These are phyloP conservation scores for Ogataea saltuana DNA, from an alignment of 805 yeast genomes.

Conservation along the genomic window DNA sequence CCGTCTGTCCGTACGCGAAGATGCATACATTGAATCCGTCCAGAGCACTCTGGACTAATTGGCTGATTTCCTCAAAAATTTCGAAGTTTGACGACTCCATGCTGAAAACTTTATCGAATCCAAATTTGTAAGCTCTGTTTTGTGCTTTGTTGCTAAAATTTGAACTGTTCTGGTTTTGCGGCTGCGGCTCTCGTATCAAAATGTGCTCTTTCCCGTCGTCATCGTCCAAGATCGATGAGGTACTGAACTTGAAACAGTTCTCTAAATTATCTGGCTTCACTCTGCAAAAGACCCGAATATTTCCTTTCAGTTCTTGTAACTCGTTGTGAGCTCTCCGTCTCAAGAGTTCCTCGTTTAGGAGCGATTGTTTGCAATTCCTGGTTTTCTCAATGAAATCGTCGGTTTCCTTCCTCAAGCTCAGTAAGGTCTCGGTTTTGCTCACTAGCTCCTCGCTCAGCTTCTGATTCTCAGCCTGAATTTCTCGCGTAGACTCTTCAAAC, in stretches of 20 bases:
- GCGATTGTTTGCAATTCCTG: slow-evolving; percentile 27
- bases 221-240: slow-evolving; percentile 18
- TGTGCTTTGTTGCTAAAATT: slow-evolving; percentile 9
- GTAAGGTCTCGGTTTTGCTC: not conserved
- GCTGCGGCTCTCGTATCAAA: slow-evolving; percentile 28
- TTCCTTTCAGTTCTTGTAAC: slow-evolving; percentile 87
- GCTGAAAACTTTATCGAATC: slow-evolving; percentile 78
- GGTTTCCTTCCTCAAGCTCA: slow-evolving; percentile 16
- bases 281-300: slow-evolving; percentile 87
- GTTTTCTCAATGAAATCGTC: slow-evolving; percentile 29
- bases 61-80: slow-evolving; percentile 82
- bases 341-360: slow-evolving; percentile 31
- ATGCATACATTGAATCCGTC: slow-evolving; percentile 93
- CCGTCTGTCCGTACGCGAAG: slow-evolving; percentile 97
- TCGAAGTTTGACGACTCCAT: slow-evolving; percentile 53
- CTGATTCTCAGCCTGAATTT: slow-evolving; percentile 12
- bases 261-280: slow-evolving; percentile 56
- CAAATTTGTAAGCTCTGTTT: slow-evolving; percentile 43
- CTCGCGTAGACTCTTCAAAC: slow-evolving; percentile 11
- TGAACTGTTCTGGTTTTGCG: slow-evolving; percentile 4
- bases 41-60: slow-evolving; percentile 77
- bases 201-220: slow-evolving; percentile 32
- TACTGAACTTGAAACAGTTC: slow-evolving; percentile 25
- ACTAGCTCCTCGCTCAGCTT: slow-evolving; percentile 7
- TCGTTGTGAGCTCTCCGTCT: slow-evolving; percentile 69